These are phyloP conservation scores for Ramaria rubella DNA, from an alignment of 768 basidiomycete species.

Conservation along the genomic window DNA sequence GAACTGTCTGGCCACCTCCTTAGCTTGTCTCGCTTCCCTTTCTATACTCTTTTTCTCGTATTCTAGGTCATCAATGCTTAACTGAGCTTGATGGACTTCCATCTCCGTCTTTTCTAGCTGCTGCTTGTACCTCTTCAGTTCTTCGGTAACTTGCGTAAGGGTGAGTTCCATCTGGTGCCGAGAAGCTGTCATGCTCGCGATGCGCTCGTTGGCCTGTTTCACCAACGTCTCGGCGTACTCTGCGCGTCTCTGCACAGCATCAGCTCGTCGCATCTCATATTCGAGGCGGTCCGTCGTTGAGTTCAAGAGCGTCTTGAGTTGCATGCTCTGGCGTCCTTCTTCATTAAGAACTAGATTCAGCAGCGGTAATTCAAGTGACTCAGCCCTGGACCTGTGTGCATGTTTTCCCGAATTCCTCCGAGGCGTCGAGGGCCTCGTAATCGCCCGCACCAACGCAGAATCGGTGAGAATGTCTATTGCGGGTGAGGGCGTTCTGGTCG, in stretches of 20 bases:
- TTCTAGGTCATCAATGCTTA: conserved; percentile 29
- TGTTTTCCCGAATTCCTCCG: not conserved
- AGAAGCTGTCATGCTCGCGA: conserved; percentile 36
- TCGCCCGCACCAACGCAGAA: not conserved
- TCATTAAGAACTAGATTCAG: conserved; percentile 39
- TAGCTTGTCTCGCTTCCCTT: conserved; percentile 21
- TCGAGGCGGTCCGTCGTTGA: conserved; percentile 49
- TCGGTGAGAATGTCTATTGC: not conserved
- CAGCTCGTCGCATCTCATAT: conserved; percentile 48
- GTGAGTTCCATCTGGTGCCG: conserved; percentile 35
- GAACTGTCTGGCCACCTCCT: not conserved
- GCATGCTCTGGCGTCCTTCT: conserved; percentile 51
- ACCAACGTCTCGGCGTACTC: conserved; percentile 45
- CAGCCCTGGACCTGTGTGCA: not conserved
- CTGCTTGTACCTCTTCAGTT: conserved; percentile 40
- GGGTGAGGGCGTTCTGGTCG: conserved; percentile 1
- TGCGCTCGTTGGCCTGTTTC: conserved; percentile 33
- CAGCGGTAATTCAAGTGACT: conserved; percentile 11
- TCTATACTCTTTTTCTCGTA: conserved; percentile 33
- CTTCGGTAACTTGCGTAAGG: conserved; percentile 32
- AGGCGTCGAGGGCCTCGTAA: conserved; percentile 1
- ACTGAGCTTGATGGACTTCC: conserved; percentile 31
- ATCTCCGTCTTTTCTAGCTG: conserved; percentile 42
- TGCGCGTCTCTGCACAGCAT: conserved; percentile 44
- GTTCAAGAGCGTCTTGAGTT: conserved; percentile 47